These are phyloP conservation scores for Cercospora zeae-maydis DNA, from an alignment of 2,329 filamentous ascomycete species.

Conservation along the genomic window DNA sequence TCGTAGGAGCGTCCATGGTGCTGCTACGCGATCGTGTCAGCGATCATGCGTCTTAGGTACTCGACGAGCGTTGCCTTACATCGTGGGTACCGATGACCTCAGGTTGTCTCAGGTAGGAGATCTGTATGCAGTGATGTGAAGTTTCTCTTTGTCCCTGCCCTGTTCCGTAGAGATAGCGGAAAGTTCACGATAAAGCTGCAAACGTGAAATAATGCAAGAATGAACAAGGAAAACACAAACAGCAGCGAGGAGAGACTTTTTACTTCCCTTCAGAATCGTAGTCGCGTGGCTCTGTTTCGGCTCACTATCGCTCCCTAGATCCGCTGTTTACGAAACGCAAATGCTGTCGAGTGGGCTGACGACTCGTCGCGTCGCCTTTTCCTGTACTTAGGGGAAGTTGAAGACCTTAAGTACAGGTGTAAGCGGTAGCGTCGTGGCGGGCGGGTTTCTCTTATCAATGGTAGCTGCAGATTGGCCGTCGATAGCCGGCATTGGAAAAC, in stretches of 20 bases:
- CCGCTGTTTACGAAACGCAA: constrained; percentile 6
- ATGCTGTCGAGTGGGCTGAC: constrained; percentile 1
- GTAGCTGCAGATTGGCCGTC: constrained; percentile 1
- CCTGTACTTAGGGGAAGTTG: constrained; percentile 14
- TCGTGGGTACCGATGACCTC: not conserved
- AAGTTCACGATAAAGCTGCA: constrained; percentile 2
- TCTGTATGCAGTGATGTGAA: not conserved
- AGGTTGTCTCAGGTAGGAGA: not conserved
- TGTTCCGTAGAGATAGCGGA: not conserved
- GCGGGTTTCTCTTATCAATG: constrained; percentile 10
- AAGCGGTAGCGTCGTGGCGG: constrained; percentile 6
- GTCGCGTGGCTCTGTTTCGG: not conserved
- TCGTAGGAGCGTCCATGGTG: constrained; percentile 51
- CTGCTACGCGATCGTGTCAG: not conserved
- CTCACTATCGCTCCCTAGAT: not conserved
- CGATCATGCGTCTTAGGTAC: not conserved
- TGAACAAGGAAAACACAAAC: not conserved
- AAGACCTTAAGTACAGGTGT: constrained; percentile 19
- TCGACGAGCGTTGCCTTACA: not conserved
- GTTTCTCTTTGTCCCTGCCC: not conserved
- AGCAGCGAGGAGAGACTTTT: not conserved
- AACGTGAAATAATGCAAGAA: not conserved
- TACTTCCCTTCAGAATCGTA: not conserved
- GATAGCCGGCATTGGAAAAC: constrained; percentile 7
- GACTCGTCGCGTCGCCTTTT: constrained; percentile 9